Evolutionary conservation across 306 rosid genomes (phyloP).

Genomic region (Vigna hirtella): DNA sequence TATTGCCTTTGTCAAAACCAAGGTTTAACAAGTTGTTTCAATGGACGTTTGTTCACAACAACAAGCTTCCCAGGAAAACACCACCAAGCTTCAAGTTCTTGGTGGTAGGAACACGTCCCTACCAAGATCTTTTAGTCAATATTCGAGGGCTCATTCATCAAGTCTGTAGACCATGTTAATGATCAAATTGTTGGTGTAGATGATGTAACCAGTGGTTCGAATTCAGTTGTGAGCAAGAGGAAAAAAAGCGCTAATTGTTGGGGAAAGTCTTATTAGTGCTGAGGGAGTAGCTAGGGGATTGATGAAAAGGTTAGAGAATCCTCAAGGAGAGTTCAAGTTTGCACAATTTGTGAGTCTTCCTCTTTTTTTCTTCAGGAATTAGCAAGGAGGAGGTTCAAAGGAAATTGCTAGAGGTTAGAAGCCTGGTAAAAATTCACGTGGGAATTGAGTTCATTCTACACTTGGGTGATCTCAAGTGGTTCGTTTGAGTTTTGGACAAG

Average conservation of each 20-base stretch:
- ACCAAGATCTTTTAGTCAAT: constrained; percentile 32
- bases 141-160: constrained; percentile 32
- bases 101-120: constrained; percentile 7
- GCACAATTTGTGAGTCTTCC: constrained; percentile 64
- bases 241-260: constrained; percentile 58
- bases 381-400: constrained; percentile 62
- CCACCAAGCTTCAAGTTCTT: constrained; percentile 1
- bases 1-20: constrained; percentile 55
- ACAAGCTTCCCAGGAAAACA: constrained; percentile 7
- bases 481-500: constrained; percentile 66
- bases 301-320: constrained; percentile 56
- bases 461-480: constrained; percentile 74
- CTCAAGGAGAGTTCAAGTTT: constrained; percentile 35
- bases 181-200: constrained; percentile 20
- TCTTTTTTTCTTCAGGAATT: constrained; percentile 53
- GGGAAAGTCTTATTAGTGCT: constrained; percentile 51
- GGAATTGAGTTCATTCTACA: constrained; percentile 66
- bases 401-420: constrained; percentile 60
- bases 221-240: constrained; percentile 56
- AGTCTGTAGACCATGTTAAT: constrained; percentile 38
- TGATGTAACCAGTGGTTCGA: constrained; percentile 53
- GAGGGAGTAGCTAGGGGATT: constrained; percentile 54
- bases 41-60: constrained; percentile 53
- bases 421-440: constrained; percentile 52
- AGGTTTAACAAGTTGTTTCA: constrained; percentile 64